phyloP scores from a whole-genome alignment of 108 stramenopile genomes.

The Stephanodiscus triporus region DNA sequence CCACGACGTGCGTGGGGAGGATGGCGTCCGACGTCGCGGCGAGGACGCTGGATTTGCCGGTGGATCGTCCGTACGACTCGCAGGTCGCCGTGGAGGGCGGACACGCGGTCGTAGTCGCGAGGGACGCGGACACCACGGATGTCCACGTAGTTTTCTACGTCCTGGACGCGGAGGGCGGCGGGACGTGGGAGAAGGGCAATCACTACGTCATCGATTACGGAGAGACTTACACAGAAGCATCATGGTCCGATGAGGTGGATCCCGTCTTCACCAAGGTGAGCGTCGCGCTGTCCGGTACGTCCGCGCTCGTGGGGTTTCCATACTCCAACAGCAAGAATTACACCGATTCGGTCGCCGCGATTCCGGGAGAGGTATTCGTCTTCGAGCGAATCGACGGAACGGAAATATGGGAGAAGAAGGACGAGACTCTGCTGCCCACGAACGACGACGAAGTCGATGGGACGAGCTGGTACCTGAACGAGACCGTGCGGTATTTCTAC shows the following conservation, averaged over 20 bases:
- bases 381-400: neutral
- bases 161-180: neutral
- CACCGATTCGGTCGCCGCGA: neutral
- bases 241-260: neutral
- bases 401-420: neutral
- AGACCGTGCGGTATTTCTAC: neutral
- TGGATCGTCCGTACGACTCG: neutral
- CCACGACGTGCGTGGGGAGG: neutral
- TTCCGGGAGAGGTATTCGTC: neutral
- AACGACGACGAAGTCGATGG: too few species aligned
- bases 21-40: neutral
- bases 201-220: slow-evolving; percentile 1
- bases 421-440: neutral
- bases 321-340: neutral
- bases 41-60: neutral
- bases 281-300: neutral
- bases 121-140: neutral
- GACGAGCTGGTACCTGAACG: too few species aligned
- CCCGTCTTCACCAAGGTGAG: neutral
- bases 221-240: neutral
- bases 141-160: neutral
- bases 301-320: neutral
- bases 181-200: neutral
- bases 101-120: neutral
- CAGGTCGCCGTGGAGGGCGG: neutral